Evolutionary conservation across 129 eudicot species (phyloP), one percentile per base, ranked within the genome.

Genomic region (Flaveria ramosissima): DNA sequence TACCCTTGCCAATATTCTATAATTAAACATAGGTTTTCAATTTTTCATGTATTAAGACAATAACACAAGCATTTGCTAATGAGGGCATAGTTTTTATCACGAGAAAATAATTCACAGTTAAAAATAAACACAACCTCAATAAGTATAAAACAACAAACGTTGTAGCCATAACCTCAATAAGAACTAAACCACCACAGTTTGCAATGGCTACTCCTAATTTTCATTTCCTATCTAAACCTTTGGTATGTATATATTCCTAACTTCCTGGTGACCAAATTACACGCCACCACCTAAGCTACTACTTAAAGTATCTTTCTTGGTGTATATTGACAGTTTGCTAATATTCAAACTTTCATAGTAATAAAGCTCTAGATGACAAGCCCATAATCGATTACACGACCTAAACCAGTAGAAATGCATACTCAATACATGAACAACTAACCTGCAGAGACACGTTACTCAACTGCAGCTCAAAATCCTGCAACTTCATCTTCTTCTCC

Each of bases 381-480:
- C 50, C 7, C 30, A 71, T 13, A 59, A 24, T 68, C 32, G 1
- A 77, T 77, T 6, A 76, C 64, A 76, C 4, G 23, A 75, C 30
- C 43, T 16, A n/a, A 27, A 75, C 17, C 10, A 32, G n/a, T 4
- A 64, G 17, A 71, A 76, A 32, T 15, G 24, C 71, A 78, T 70
- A 57, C 70, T 6, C 20, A 57, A 43, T 32, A 32, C 50, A 36
- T 53, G 15, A 57, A 60, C 39, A 48, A 79, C 66, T 56, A 53
- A 93, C 98, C 98, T 91, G 96, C 82, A 66, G 83, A 79, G 97
- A 89, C 19, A 85, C 85, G 78, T 84, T 84, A 68, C 81, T 86
- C 32, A 93, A 84, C 56, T 85, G 88, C 83, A 76, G 83, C 92
- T 93, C 98, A 23, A 93, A 84, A 69, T 83, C 91, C 81, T 78